These are phyloP conservation scores for Pyrus bretschneideri DNA, from an alignment of 306 rosid genomes.

Conservation along the genomic window DNA sequence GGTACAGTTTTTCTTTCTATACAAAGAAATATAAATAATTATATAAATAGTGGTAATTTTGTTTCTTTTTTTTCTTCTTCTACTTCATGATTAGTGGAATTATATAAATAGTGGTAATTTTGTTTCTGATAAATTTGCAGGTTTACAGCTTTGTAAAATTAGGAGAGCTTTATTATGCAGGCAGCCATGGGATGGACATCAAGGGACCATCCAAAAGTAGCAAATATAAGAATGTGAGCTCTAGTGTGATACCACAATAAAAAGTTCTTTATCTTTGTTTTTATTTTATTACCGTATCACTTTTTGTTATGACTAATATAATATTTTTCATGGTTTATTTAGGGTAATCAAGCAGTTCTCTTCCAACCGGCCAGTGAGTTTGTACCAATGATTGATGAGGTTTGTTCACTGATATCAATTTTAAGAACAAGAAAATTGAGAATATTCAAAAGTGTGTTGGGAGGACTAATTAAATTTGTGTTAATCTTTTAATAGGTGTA, in stretches of 20 bases:
- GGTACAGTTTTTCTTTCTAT: conserved; percentile 40
- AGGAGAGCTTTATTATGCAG: conserved; percentile 80
- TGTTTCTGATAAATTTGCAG: conserved; percentile 24
- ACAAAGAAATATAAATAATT: background rate
- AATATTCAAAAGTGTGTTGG: background rate
- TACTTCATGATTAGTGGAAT: background rate
- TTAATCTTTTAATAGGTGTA: conserved; percentile 38
- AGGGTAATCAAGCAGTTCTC: conserved; percentile 48
- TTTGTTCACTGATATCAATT: conserved; percentile 15
- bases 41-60: too few species aligned
- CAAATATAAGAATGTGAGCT: conserved; percentile 48
- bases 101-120: background rate
- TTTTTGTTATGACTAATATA: background rate
- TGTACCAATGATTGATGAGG: conserved; percentile 83
- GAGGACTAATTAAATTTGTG: conserved; percentile 7
- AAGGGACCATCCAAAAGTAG: conserved; percentile 64
- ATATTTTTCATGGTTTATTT: conserved; percentile 17
- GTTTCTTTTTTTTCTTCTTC: background rate
- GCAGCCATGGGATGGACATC: conserved; percentile 99
- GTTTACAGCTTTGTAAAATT: conserved; percentile 69
- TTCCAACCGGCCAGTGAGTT: conserved; percentile 86
- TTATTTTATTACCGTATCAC: conserved; percentile 3
- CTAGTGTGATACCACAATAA: background rate
- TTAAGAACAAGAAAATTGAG: background rate
- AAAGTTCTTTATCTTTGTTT: background rate